Base-by-base conservation (phyloP, 441 rosid species). In the Populus hybrid region DNA sequence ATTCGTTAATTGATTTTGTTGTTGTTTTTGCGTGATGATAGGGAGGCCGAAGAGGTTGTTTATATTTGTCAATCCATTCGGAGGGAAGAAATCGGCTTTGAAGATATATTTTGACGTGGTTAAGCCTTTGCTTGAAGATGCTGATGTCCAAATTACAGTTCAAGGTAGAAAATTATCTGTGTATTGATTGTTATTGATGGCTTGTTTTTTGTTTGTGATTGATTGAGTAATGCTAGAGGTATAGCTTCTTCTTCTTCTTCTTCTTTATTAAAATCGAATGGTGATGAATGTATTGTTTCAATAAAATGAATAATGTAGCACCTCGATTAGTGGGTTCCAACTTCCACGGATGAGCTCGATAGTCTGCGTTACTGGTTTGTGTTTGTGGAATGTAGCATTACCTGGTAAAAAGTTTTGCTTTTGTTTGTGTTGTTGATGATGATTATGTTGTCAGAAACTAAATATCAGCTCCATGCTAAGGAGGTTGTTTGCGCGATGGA, bases 11-110 rank as follows among this genome's bases (percentile, higher is more conserved):
- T 70, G 28, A 26, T 72, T 38, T 67, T 5, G 12, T 26, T 69
- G 16, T 21, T 69, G 28, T 21, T 59, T 35, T 35, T 64, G 67
- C 61, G 9, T 69, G 65, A 34, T 24, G 30, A 64, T 73, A 92
- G 99, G 91, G 74, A 88, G 99, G 69, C 99, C 99, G 0, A 94
- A 87, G 89, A 89, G 82, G 80, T 80, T 95, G 79, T 79, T 90
- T 46, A 81, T 95, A 21, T 84, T 95, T 74, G 82, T 95, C 83
- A 95, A 95, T 24, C 99, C 98, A 8, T 95, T 80, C 83, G 97
- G 98, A 12, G 99, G 99, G 79, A 92, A 90, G 73, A 90, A 81
- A 81, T 75, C 83, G 2, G 97, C 99, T n/a, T 75, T 84, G 7
- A 89, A 88, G 88, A 83, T 92, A 32, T 95, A 87, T 82, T 30